Conservation (phyloP, 257 asterid genomes). For the Cordia subcordata region DNA sequence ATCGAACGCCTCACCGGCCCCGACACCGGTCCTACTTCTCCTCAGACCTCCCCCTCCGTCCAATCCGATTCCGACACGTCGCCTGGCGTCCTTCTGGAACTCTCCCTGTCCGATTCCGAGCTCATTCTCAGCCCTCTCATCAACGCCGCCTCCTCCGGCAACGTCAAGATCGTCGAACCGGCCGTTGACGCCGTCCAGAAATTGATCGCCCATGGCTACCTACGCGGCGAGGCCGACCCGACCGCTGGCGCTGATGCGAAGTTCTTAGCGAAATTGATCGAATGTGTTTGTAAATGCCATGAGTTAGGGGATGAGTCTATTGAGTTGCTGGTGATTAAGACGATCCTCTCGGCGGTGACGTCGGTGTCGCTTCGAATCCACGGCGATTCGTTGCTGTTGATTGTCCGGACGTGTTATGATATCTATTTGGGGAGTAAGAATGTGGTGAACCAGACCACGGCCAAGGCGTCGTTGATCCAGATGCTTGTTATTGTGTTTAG, state of each 20-base stretch:
- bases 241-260: conserved; percentile 70
- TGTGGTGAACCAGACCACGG: conserved; percentile 89
- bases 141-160: conserved; percentile 56
- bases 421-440: conserved; percentile 78
- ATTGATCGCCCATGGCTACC: conserved; percentile 74
- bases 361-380: conserved; percentile 73
- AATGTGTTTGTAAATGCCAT: conserved; percentile 83
- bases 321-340: conserved; percentile 75
- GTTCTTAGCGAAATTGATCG: conserved; percentile 60
- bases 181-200: conserved; percentile 90
- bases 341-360: conserved; percentile 82
- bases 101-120: conserved; percentile 69
- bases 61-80: conserved; percentile 43
- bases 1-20: conserved; percentile 60
- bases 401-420: conserved; percentile 88
- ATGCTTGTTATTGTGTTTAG: conserved; percentile 94
- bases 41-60: conserved; percentile 37
- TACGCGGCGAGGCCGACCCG: conserved; percentile 82
- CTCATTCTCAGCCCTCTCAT: conserved; percentile 70
- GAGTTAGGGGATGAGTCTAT: conserved; percentile 75
- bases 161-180: conserved; percentile 74
- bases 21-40: conserved; percentile 43
- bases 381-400: conserved; percentile 82
- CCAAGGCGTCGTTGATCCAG: conserved; percentile 90
- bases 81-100: conserved; percentile 71